Percentiles rank a stretch among this genome's conserved stretches.
Conservation (phyloP, 768 basidiomycete genomes). For the Ramaria rubella region DNA sequence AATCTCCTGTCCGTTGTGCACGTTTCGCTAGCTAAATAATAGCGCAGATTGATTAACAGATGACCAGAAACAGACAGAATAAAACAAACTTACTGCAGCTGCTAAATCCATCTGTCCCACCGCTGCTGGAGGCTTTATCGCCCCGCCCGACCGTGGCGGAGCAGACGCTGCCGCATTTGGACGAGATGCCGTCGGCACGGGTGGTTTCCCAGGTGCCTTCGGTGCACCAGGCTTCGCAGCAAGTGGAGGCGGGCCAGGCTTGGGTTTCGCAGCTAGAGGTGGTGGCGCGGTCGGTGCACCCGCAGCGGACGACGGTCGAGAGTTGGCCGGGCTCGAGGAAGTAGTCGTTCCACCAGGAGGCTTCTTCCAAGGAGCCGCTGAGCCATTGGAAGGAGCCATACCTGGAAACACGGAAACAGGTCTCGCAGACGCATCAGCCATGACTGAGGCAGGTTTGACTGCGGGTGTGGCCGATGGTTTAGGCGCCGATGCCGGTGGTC, state of each 20-base stretch:
- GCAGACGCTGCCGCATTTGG: conserved; percentile 35
- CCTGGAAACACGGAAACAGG: conserved; percentile 81
- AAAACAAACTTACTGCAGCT: conserved; percentile 56
- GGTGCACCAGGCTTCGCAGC: conserved; percentile 47
- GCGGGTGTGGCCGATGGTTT: conserved; percentile 19
- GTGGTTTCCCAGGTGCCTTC: conserved; percentile 51
- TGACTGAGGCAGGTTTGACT: conserved; percentile 32
- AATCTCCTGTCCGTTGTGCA: conserved; percentile 40
- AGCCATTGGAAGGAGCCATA: conserved; percentile 60
- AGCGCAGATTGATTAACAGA: conserved; percentile 4
- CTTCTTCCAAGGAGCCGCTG: conserved; percentile 71
- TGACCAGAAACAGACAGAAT: background rate
- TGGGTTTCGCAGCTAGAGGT: conserved; percentile 59
- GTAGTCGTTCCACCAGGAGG: no score
- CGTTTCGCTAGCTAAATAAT: conserved; percentile 65
- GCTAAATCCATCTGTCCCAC: conserved; percentile 75
- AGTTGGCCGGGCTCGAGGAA: conserved; percentile 36
- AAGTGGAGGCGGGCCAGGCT: conserved; percentile 47
- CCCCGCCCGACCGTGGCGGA: conserved; percentile 34
- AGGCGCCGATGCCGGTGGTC: conserved; percentile 40
- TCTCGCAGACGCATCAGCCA: conserved; percentile 60
- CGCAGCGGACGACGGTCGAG: conserved; percentile 46
- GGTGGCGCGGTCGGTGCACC: conserved; percentile 48
- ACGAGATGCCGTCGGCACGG: conserved; percentile 52
- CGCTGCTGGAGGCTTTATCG: conserved; percentile 37